phyloP scores from a whole-genome alignment of 805 yeast genomes.

The Dipodascus albidus region DNA sequence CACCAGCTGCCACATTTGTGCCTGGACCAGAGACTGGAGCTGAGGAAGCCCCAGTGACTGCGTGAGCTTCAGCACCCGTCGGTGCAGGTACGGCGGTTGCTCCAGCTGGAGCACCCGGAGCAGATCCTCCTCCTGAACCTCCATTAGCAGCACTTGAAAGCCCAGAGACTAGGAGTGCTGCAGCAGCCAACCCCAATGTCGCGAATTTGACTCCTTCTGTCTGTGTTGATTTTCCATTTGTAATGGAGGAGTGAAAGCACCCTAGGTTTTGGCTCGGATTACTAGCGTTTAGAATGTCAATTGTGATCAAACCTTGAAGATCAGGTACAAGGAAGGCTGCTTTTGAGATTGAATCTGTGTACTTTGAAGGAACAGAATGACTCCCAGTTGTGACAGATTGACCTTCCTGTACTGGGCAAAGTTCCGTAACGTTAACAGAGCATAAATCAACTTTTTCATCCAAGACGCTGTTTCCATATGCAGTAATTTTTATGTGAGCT shows the following conservation, averaged over 20 bases:
- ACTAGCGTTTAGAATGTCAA: constrained; percentile 14
- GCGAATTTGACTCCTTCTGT: constrained; percentile 17
- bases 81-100: not conserved
- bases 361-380: constrained; percentile 20
- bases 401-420: constrained; percentile 23
- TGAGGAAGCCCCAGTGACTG: constrained; percentile 3
- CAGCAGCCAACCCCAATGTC: constrained; percentile 23
- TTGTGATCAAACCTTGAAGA: constrained; percentile 22
- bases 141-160: constrained; percentile 10
- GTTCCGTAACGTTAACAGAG: constrained; percentile 17
- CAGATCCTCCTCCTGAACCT: not conserved
- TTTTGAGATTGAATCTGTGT: constrained; percentile 18
- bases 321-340: constrained; percentile 26
- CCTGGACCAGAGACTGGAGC: constrained; percentile 1
- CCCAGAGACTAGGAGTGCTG: constrained; percentile 17
- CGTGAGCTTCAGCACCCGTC: constrained; percentile 7
- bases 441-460: constrained; percentile 22
- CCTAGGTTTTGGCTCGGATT: constrained; percentile 15
- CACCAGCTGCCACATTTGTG: constrained; percentile 7
- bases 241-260: constrained; percentile 19
- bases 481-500: constrained; percentile 15
- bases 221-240: constrained; percentile 24
- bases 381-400: constrained; percentile 16
- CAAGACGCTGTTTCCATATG: constrained; percentile 21
- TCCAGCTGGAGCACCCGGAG: constrained; percentile 6